Conservation (phyloP, 2,329 filamentous ascomycete genomes). For the Aureobasidium pullulans region DNA sequence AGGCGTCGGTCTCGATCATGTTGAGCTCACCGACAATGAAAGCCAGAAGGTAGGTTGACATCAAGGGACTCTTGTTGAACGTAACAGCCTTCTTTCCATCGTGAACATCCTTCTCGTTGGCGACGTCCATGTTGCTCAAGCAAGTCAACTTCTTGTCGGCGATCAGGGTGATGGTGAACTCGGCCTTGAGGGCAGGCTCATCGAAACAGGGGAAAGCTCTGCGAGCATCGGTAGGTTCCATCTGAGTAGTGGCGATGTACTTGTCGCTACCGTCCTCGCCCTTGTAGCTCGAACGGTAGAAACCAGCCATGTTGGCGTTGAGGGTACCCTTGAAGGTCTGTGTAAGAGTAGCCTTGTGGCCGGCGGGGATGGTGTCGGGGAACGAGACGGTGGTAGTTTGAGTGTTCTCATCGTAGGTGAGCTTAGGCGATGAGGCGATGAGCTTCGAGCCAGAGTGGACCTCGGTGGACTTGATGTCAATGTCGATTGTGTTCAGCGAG, state of each 20-base stretch:
- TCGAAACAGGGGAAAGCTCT: constrained; percentile 95
- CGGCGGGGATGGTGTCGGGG: constrained; percentile 62
- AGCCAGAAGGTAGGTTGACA: constrained; percentile 93
- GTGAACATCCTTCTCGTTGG: constrained; percentile 58
- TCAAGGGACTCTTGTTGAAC: constrained; percentile 85
- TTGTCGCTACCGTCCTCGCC: constrained; percentile 68
- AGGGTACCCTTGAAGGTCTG: constrained; percentile 71
- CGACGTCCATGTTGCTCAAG: constrained; percentile 94
- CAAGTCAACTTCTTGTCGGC: constrained; percentile 88
- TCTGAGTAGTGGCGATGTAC: constrained; percentile 84
- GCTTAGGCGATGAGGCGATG: constrained; percentile 54
- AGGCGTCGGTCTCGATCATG: constrained; percentile 83
- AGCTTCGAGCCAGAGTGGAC: constrained; percentile 54
- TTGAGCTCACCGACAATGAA: constrained; percentile 94
- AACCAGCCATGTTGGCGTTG: constrained; percentile 95
- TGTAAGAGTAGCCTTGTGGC: constrained; percentile 68
- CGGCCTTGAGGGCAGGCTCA: constrained; percentile 87
- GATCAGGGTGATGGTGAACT: constrained; percentile 83
- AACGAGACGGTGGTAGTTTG: constrained; percentile 81
- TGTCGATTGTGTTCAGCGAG: constrained; percentile 78
- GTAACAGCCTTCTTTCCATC: constrained; percentile 75
- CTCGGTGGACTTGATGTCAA: constrained; percentile 71
- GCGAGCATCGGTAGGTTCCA: constrained; percentile 92
- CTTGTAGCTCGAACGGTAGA: constrained; percentile 94
- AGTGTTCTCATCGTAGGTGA: constrained; percentile 68